Conservation (phyloP, 2,329 filamentous ascomycete species). For the Cordyceps pruinosa region DNA sequence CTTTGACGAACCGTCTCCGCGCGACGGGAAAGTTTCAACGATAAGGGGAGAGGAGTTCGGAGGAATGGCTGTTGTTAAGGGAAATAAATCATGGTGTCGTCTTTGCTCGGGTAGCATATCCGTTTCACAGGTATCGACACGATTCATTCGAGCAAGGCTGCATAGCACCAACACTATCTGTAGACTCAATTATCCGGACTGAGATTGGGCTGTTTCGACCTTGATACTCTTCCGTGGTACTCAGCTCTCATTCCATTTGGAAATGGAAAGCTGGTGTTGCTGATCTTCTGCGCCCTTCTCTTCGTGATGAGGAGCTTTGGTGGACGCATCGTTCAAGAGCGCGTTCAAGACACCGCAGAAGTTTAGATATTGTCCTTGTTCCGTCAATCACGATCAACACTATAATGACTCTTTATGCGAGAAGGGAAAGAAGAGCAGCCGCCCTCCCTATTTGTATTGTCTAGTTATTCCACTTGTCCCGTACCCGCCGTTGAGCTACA, state of each 20-base stretch:
- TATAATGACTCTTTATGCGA: not conserved
- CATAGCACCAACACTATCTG: not conserved
- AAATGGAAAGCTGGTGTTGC: conserved; percentile 14
- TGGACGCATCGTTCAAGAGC: not conserved
- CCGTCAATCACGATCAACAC: not conserved
- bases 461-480: conserved; percentile 3
- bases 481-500: not conserved
- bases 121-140: no score
- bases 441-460: conserved; percentile 5
- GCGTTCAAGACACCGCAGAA: not conserved
- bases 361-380: not conserved
- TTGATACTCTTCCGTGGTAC: conserved; percentile 20
- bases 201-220: conserved; percentile 34
- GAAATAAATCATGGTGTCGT: no score
- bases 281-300: not conserved
- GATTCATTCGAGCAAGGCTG: not conserved
- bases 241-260: conserved; percentile 25
- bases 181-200: conserved; percentile 28
- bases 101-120: no score
- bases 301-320: not conserved
- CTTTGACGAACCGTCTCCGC: no score
- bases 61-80: no score
- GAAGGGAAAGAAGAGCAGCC: not conserved
- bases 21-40: no score
- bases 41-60: no score